These are phyloP conservation scores for Lachancea sp. DNA, from an alignment of 805 yeast species.

Conservation along the genomic window DNA sequence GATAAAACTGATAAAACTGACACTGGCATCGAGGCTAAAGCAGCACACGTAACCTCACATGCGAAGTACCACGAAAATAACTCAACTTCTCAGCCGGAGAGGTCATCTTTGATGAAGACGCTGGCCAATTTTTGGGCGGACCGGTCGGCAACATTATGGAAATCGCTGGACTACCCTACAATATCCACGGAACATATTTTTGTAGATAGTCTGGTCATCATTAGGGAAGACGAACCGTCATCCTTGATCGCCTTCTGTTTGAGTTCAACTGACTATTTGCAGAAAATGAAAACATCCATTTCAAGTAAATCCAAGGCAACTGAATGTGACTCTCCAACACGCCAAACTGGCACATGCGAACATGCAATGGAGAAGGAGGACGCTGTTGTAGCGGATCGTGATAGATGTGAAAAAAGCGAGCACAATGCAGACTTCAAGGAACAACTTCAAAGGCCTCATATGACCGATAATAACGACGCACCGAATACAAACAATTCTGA, in stretches of 20 bases:
- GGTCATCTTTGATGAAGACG: slow-evolving; percentile 71
- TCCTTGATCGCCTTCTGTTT: slow-evolving; percentile 90
- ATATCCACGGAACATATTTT: slow-evolving; percentile 78
- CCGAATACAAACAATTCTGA: neutral
- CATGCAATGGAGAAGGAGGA: neutral
- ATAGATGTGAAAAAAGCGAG: neutral
- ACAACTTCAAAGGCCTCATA: neutral
- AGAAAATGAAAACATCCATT: slow-evolving; percentile 40
- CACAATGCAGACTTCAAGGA: neutral
- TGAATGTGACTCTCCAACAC: slow-evolving; percentile 10
- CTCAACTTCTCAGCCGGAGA: slow-evolving; percentile 46
- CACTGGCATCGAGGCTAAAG: slow-evolving; percentile 16
- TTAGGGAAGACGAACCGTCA: slow-evolving; percentile 94
- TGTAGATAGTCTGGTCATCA: slow-evolving; percentile 87
- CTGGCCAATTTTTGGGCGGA: slow-evolving; percentile 95
- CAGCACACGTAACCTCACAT: slow-evolving; percentile 17
- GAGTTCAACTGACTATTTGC: slow-evolving; percentile 74
- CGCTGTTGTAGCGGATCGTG: neutral
- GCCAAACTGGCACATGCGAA: no score
- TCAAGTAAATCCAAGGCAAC: slow-evolving; percentile 11
- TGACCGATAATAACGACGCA: neutral
- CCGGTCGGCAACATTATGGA: slow-evolving; percentile 92
- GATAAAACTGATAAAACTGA: neutral
- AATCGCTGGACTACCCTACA: slow-evolving; percentile 80
- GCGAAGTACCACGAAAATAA: slow-evolving; percentile 24